Evolutionary conservation across 768 basidiomycete genomes (phyloP).

Genomic region (Ephemerocybe angulata): DNA sequence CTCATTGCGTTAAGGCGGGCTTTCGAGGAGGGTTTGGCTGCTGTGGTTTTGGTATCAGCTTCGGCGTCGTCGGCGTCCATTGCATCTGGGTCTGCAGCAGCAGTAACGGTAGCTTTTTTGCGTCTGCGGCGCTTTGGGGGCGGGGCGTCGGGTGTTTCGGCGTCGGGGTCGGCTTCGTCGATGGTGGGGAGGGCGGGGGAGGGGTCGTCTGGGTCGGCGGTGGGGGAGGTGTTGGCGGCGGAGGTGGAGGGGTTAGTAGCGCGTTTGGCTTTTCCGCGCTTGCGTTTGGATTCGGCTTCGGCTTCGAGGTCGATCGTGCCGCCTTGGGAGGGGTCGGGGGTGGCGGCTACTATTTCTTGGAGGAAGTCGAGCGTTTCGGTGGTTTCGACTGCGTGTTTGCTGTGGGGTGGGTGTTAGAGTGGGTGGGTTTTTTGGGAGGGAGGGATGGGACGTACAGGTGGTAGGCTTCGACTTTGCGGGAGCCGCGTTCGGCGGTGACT

Average conservation of each 20-base stretch:
- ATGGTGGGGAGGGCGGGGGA: no score
- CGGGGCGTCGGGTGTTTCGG: no score
- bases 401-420: conserved; percentile 26
- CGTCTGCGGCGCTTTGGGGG: no score
- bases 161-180: no score
- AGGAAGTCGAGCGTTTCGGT: conserved; percentile 92
- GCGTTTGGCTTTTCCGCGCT: conserved; percentile 52
- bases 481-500: conserved; percentile 72
- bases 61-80: no score
- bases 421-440: neutral
- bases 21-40: no score
- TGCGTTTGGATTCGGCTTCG: conserved; percentile 60
- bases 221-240: no score
- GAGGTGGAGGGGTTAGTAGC: conserved; percentile 27
- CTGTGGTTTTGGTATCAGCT: no score
- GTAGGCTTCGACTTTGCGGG: conserved; percentile 88
- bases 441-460: conserved; percentile 69
- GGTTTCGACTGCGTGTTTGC: conserved; percentile 89
- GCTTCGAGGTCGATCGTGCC: conserved; percentile 72
- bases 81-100: no score
- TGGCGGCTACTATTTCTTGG: conserved; percentile 81
- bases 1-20: no score
- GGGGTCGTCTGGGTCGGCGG: neutral
- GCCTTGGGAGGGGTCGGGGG: conserved; percentile 85
- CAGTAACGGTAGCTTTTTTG: no score